Evolutionary conservation across 345 rosid genomes (phyloP).

Genomic region (Euphorbia pulcherrima): DNA sequence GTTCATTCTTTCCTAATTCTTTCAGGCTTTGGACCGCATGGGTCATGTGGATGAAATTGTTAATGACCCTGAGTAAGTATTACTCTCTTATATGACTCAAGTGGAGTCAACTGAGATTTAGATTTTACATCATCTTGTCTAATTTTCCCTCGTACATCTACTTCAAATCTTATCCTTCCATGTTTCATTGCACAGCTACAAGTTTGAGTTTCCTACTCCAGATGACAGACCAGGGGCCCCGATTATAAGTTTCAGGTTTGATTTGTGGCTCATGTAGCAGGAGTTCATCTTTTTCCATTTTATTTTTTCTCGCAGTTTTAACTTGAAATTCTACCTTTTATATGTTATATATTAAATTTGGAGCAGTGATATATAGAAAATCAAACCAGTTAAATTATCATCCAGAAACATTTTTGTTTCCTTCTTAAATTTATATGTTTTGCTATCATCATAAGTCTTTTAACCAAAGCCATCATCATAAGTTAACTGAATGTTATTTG

Average conservation of each 20-base stretch:
- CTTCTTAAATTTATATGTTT: background rate
- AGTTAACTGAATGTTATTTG: constrained; percentile 16
- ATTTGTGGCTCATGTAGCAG: constrained; percentile 15
- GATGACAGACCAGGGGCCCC: constrained; percentile 97
- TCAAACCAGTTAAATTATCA: background rate
- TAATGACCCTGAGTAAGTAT: constrained; percentile 90
- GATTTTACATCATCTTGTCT: constrained; percentile 7
- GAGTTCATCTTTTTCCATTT: background rate
- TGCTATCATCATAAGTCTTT: background rate
- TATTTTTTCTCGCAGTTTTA: background rate
- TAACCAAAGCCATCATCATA: no score
- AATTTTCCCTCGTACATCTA: background rate
- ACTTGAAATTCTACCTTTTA: background rate
- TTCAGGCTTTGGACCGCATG: constrained; percentile 86
- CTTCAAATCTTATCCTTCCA: background rate
- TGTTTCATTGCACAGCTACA: constrained; percentile 65
- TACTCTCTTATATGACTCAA: constrained; percentile 17
- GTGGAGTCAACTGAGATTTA: constrained; percentile 5
- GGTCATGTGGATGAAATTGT: constrained; percentile 88
- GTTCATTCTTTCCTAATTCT: constrained; percentile 19
- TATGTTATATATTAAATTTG: background rate
- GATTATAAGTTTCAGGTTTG: constrained; percentile 96
- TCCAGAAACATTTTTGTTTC: background rate
- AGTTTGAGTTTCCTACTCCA: constrained; percentile 98
- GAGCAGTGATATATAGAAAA: background rate